A percentile compares a stretch with the other conserved stretches of the same genome.
phyloP scores from a whole-genome alignment of 306 rosid species.

The Boehmeria nivea region DNA sequence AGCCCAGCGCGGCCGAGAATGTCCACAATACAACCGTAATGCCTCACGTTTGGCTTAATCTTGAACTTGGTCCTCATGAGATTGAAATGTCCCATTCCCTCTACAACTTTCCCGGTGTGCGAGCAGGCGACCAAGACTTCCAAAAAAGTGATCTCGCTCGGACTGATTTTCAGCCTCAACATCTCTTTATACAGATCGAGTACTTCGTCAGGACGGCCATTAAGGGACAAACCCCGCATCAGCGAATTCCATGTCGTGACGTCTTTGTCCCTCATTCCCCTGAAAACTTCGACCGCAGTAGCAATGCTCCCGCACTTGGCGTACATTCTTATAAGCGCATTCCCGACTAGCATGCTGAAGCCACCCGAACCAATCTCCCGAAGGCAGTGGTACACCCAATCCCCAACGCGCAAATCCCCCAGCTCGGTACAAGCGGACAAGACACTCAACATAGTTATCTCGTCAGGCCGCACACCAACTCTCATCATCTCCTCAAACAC shows the following conservation, averaged over 20 bases:
- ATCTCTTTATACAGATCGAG: constrained; percentile 50
- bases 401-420: constrained; percentile 63
- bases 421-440: constrained; percentile 61
- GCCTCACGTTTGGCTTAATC: constrained; percentile 58
- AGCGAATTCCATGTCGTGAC: constrained; percentile 68
- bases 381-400: constrained; percentile 54
- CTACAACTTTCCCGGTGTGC: constrained; percentile 73
- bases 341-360: constrained; percentile 48
- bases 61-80: constrained; percentile 44
- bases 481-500: constrained; percentile 69
- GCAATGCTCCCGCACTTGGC: constrained; percentile 70
- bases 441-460: constrained; percentile 72
- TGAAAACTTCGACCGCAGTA: constrained; percentile 53
- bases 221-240: constrained; percentile 68
- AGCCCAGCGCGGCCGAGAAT: constrained; percentile 76
- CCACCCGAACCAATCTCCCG: constrained; percentile 34
- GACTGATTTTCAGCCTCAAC: constrained; percentile 44
- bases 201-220: constrained; percentile 62
- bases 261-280: constrained; percentile 48
- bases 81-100: constrained; percentile 54
- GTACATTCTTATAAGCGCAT: constrained; percentile 73
- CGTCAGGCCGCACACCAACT: constrained; percentile 47
- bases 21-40: constrained; percentile 81
- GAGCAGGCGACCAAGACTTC: constrained; percentile 84
- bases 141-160: constrained; percentile 59